Evolutionary conservation across 768 basidiomycete genomes (phyloP).

Genomic region (Boletellus emodensis): DNA sequence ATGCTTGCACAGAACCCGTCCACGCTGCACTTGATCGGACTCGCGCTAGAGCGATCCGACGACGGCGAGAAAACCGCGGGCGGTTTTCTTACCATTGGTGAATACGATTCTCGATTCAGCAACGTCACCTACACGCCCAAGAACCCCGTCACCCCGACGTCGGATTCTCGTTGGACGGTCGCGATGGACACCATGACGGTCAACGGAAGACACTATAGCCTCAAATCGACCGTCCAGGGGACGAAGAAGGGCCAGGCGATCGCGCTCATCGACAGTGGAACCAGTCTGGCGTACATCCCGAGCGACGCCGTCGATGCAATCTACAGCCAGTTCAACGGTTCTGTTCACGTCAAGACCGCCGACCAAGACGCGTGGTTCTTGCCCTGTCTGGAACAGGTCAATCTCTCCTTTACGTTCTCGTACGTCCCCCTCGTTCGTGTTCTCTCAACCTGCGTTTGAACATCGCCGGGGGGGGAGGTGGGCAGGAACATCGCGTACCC

Average conservation of each 20-base stretch:
- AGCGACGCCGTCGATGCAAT: constrained; percentile 33
- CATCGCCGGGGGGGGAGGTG: no score
- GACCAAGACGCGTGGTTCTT: constrained; percentile 37
- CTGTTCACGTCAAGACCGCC: constrained; percentile 30
- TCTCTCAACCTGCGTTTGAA: background rate
- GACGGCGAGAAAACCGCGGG: constrained; percentile 39
- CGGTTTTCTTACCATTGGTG: constrained; percentile 41
- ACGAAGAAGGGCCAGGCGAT: constrained; percentile 31
- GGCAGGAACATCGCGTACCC: constrained; percentile 27
- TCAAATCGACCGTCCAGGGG: constrained; percentile 30
- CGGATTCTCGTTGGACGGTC: constrained; percentile 40
- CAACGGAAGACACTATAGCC: constrained; percentile 23
- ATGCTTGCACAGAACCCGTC: constrained; percentile 35
- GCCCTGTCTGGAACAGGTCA: constrained; percentile 28
- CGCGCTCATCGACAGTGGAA: constrained; percentile 43
- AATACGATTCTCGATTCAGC: constrained; percentile 35
- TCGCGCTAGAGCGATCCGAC: constrained; percentile 40
- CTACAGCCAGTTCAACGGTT: constrained; percentile 36
- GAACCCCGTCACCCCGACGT: constrained; percentile 33
- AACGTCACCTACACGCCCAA: constrained; percentile 30
- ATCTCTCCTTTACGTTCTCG: constrained; percentile 25
- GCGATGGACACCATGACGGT: constrained; percentile 37
- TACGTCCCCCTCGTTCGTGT: background rate
- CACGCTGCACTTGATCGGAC: constrained; percentile 37
- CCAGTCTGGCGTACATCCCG: constrained; percentile 37